These are phyloP conservation scores for Wallemia mellicola DNA, from an alignment of 1,284 basidiomycete genomes.

Conservation along the genomic window DNA sequence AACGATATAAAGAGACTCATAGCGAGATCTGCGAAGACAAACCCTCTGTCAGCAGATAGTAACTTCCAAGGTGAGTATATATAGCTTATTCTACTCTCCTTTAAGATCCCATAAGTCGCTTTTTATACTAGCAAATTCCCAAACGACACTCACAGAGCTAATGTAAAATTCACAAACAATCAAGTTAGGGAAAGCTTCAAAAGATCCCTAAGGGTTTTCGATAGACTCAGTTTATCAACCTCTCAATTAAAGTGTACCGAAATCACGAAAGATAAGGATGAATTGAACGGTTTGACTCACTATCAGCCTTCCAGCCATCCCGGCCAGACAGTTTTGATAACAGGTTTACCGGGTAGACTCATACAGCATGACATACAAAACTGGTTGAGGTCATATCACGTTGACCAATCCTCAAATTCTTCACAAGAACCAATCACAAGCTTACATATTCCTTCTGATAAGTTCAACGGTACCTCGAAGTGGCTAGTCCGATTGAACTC, in stretches of 20 bases:
- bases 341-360: not conserved
- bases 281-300: not conserved
- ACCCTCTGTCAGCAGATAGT: not conserved
- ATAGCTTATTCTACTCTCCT: not conserved
- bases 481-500: not conserved
- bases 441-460: not conserved
- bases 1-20: not conserved
- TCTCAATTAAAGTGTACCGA: not conserved
- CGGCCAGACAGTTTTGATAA: not conserved
- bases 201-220: not conserved
- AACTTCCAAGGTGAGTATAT: not conserved
- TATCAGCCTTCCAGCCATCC: not conserved
- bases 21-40: not conserved
- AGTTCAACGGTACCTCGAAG: not conserved
- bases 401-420: not conserved
- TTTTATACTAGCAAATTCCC: not conserved
- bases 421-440: not conserved
- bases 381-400: not conserved
- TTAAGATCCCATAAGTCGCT: not conserved
- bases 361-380: not conserved
- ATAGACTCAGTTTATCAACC: not conserved
- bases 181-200: not conserved
- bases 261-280: not conserved
- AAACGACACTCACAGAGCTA: not conserved
- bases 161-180: not conserved